Conservation (phyloP, 2,329 filamentous ascomycete genomes). For the Penicillium paneum region DNA sequence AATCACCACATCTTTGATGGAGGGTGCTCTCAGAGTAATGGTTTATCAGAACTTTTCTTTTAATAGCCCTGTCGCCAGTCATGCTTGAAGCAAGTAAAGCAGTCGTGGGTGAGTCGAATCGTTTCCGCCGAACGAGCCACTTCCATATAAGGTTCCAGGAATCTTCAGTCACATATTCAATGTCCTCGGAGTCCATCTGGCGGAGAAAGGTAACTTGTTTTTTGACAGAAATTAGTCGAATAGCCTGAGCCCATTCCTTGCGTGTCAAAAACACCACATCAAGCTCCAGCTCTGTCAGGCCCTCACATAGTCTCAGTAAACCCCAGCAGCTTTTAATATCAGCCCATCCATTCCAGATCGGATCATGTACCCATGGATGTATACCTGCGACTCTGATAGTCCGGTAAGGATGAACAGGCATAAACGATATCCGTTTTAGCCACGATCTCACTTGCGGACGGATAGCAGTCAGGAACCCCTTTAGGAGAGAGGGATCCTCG, state of each 20-base stretch:
- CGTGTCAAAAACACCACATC: not conserved
- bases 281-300: conserved; percentile 5
- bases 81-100: conserved; percentile 3
- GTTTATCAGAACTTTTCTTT: not conserved
- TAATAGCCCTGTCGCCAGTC: not conserved
- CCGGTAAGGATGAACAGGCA: conserved; percentile 3
- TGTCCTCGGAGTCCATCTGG: not conserved
- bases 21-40: not conserved
- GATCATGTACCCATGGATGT: not conserved
- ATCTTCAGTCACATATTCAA: not conserved
- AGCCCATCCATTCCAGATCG: conserved; percentile 4
- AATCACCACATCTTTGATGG: conserved; percentile 2
- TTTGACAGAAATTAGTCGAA: conserved; percentile 5
- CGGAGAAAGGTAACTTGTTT: not conserved
- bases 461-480: conserved; percentile 8
- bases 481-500: conserved; percentile 9
- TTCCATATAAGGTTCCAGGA: not conserved
- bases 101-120: conserved; percentile 6
- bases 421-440: conserved; percentile 10
- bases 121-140: not conserved
- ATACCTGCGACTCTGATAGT: not conserved
- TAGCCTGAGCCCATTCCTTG: conserved; percentile 3
- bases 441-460: conserved; percentile 20
- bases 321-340: conserved; percentile 4
- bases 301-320: conserved; percentile 6